Evolutionary conservation across 1,139 yeast species (phyloP), one percentile per base, ranked within the genome.

Genomic region (Magnusiomyces paraingens): DNA sequence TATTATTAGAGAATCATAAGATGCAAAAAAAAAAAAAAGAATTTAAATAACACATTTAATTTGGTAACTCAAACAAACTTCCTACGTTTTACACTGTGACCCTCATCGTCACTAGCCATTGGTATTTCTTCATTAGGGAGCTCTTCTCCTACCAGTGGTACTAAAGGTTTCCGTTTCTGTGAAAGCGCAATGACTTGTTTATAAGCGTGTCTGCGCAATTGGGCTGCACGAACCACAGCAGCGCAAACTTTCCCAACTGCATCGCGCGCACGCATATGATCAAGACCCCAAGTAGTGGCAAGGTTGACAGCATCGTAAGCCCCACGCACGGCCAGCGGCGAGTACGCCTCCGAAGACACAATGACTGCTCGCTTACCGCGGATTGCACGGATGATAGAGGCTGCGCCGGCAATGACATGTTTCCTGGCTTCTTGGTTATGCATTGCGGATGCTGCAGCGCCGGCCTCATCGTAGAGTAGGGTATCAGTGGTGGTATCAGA

Each of bases 311-410:
- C 78, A 62, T 93, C 96, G 51, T 79, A 75, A 45, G 82, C 79
- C 40, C 82, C 81, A 55, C 98, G 73, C 29, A 83, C 71, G 51
- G 81, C 83, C 39, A 80, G 68, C 0, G 91, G 78, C 35, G 73
- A 69, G 2, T 67, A 62, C 0, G 95, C 86, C 1, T 96, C 97
- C 64, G 94, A 82, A 18, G 93, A 81, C 4, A 90, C 75, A 3
- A 93, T 75, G 21, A 93, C 67, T 0, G 97, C 98, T 49, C 89
- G 78, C 35, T 83, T 79, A 60, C 98, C 75, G 1, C 95, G 79
- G 20, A 41, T 39, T 2, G 96, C 89, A 59, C 99, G 73, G n/a
- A 90, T 77, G 18, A 93, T 76, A 63, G 86, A 84, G 51, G 87
- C 76, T 1, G 84, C 81, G 64, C 89, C 91, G 50, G 83, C 76